These are phyloP conservation scores for Pythium volutum DNA, from an alignment of 352 stramenopile species.

Conservation along the genomic window DNA sequence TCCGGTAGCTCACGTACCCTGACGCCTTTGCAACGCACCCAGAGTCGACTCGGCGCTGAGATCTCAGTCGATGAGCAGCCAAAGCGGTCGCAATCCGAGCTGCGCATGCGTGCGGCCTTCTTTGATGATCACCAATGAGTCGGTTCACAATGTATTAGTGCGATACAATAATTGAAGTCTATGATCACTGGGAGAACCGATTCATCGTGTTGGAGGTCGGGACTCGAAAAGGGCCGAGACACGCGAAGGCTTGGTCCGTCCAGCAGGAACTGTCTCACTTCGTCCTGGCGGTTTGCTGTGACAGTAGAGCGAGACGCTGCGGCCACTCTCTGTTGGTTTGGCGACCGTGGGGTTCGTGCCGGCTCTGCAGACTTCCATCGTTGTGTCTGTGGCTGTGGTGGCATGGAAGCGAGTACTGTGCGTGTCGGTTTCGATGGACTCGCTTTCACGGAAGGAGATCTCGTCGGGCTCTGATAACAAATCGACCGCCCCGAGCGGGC, in stretches of 20 bases:
- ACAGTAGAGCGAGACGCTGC: not conserved
- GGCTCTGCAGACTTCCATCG: not conserved
- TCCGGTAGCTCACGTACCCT: not conserved
- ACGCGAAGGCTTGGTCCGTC: not conserved
- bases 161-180: too few species aligned
- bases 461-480: constrained; percentile 25
- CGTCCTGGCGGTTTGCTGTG: not conserved
- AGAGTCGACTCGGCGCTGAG: not conserved
- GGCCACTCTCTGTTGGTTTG: constrained; percentile 2
- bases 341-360: not conserved
- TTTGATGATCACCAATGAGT: constrained; percentile 12
- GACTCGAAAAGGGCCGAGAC: not conserved
- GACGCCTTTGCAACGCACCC: not conserved
- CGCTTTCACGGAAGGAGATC: constrained; percentile 17
- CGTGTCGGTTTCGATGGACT: not conserved
- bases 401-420: not conserved
- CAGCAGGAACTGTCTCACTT: not conserved
- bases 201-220: not conserved
- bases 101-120: constrained; percentile 36
- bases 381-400: not conserved
- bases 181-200: not conserved
- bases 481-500: constrained; percentile 36
- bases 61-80: not conserved
- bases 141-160: too few species aligned
- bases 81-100: constrained; percentile 32